Evolutionary conservation across 306 rosid genomes (phyloP), one percentile per base, ranked within the genome.

Genomic region (Alnus rubra): DNA sequence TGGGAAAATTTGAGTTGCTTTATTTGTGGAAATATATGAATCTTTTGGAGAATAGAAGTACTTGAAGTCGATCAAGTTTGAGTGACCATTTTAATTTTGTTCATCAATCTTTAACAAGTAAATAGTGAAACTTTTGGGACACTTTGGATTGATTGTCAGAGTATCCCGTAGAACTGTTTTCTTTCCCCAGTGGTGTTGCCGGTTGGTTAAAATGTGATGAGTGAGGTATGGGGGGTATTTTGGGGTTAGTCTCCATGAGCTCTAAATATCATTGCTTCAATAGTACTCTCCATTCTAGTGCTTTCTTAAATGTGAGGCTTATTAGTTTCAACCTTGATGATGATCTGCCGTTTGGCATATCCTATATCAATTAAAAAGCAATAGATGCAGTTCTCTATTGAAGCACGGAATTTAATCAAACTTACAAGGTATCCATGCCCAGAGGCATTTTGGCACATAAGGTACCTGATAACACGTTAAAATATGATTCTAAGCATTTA

Each of bases 351-450:
- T 31, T 31, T 14, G 45, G 42, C 45, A 63, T 33, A 63, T 42
- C 31, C 31, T 68, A 42, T 19, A 8, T 18, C 71, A 65, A 14
- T 65, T 37, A 42, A 15, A 37, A 65, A 65, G 28, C 48, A 55
- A 39, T n/a, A 65, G 71, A 35, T 65, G 71, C 3, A 35, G 47
- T 65, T 37, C 48, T 65, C 44, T 55, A 55, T 37, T 65, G 70
- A 64, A 64, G 48, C 19, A 64, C 44, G 19, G 48, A 37, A 64
- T 35, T 33, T 65, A 1, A 42, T 44, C 33, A 67, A 67, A 39
- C 7, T 67, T 16, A 42, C 31, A 9, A 37, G 11, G 28, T 42
- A 39, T 42, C 30, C 31, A 59, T 31, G 31, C 37, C 16, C 65
- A 9, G 12, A 59, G 16, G 33, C 35, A 42, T 2, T 42, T 67